Evolutionary conservation across 441 rosid species (phyloP), one percentile per base, ranked within the genome.

Genomic region (Omphalea diandra): DNA sequence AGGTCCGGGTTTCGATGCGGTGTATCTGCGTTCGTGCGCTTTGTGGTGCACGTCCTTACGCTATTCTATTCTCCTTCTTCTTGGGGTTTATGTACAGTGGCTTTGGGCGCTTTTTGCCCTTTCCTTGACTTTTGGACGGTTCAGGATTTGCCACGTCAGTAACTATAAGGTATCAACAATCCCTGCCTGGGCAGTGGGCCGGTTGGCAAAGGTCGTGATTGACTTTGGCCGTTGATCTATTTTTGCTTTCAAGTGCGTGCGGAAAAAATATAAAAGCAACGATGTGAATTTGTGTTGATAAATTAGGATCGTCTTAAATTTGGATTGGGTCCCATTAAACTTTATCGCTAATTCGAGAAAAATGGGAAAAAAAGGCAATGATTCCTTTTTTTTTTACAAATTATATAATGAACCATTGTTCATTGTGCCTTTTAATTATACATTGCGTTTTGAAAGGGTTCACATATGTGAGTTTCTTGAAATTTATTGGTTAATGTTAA

Each of bases 1-100:
- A 83, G 85, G 90, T 89, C 96, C 96, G 96, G 94, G 94, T 83
- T 89, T 31, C 5, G 57, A 54, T 89, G 68, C 83, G 67, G 80
- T 88, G 83, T n/a, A n/a, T n/a, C n/a, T n/a, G n/a, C n/a, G n/a
- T n/a, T 82, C 65, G 80, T 73, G n/a, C n/a, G 71, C 60, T 50
- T 47, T 62, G 79, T 65, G 74, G 65, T 61, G 72, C 79, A 73
- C 81, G 68, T 79, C 64, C 76, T 63, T 75, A 20, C 76, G 73
- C 36, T 66, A 33, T 27, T 31, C n/a, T n/a, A n/a, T n/a, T n/a
- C n/a, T n/a, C n/a, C n/a, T n/a, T 61, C 8, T 22, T 26, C 5
- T 1, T 11, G 40, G 7, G 9, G 3, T 44, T 5, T 47, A 2
- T 38, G 12, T 56, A 15, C 5, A 24, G 24, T 26, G 63, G n/a